Evolutionary conservation across 2,329 filamentous ascomycete genomes (phyloP).

Genomic region (Trichoderma sp.): DNA sequence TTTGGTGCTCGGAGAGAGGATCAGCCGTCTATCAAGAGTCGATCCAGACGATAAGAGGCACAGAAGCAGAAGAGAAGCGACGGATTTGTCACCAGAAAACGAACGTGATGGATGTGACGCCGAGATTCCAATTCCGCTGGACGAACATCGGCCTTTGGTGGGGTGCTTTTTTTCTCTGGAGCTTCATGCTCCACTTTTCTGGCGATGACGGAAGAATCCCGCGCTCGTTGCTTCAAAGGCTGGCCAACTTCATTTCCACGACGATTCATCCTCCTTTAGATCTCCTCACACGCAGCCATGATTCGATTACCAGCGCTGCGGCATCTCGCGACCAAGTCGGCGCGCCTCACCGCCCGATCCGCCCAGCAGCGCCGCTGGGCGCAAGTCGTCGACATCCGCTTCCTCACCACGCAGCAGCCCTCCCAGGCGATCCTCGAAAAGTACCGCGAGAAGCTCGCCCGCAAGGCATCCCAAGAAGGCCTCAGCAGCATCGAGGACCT

Average conservation of each 20-base stretch:
- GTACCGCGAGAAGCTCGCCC: slow-evolving; percentile 82
- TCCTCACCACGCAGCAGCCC: slow-evolving; percentile 70
- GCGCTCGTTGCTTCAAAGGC: slow-evolving; percentile 2
- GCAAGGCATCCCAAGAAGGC: slow-evolving; percentile 77
- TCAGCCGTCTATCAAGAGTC: neutral
- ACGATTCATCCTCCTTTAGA: too few relatives aligned
- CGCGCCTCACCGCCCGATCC: slow-evolving; percentile 35
- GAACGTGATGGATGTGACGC: neutral
- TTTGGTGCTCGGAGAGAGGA: neutral
- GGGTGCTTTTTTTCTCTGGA: slow-evolving; percentile 24
- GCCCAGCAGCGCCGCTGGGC: slow-evolving; percentile 76
- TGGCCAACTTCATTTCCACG: too few relatives aligned
- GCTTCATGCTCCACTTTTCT: slow-evolving; percentile 22
- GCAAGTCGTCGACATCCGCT: slow-evolving; percentile 88
- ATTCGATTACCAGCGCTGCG: slow-evolving; percentile 51
- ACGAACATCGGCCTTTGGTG: slow-evolving; percentile 23
- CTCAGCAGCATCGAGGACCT: slow-evolving; percentile 71
- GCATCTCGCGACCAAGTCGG: slow-evolving; percentile 45
- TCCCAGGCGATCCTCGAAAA: slow-evolving; percentile 74
- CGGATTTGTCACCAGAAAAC: slow-evolving; percentile 15
- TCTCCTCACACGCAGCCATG: neutral
- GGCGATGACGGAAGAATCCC: slow-evolving; percentile 28
- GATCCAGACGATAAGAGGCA: neutral
- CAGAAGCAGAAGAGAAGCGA: neutral
- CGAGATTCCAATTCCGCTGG: slow-evolving; percentile 2